Evolutionary conservation across 805 yeast species (phyloP), one percentile per base, ranked within the genome.

Genomic region (Saturnispora saitoi): DNA sequence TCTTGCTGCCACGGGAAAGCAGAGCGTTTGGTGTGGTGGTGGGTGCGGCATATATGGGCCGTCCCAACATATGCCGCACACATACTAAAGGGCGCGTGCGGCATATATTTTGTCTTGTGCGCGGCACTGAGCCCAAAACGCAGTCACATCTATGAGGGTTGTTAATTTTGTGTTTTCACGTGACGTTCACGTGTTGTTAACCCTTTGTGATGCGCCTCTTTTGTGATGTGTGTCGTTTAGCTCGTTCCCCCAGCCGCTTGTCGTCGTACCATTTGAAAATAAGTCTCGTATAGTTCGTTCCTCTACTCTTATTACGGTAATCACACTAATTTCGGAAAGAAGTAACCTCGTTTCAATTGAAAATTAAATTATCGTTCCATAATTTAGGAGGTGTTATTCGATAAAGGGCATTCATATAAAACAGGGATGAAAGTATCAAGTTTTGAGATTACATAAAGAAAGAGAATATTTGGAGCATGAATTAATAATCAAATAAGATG

Each of bases 401-500:
- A 17, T 17, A 24, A 6, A 6, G 5, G 5, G 5, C 28, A 17
- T 7, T 17, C 19, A 34, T 34, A 34, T 34, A 34, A 34, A 20
- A 20, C 17, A 34, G 19, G 24, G 22, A 15, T 19, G 7, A 15
- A 17, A 14, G 12, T 34, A 24, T n/a, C 28, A 34, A 34, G 24
- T 20, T 17, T 12, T 7, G 8, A 17, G 20, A 17, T 34, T n/a
- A 8, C 14, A 2, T 12, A 43, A 19, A 32, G 28, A 1, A 11
- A 34, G 22, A 32, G 26, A 36, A 43, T 20, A 9, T 19, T 30
- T 3, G 2, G 3, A 28, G 32, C 12, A 31, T 14, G 12, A 2
- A 14, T 9, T 14, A 31, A 15, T 10, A 15, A n/a, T 14, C 36
- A 15, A 32, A 19, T 11, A 32, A 11, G 22, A 61, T 61, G 69